Evolutionary conservation across 2,329 filamentous ascomycete genomes (phyloP).

Genomic region (Neopestalotiopsis clavispora): DNA sequence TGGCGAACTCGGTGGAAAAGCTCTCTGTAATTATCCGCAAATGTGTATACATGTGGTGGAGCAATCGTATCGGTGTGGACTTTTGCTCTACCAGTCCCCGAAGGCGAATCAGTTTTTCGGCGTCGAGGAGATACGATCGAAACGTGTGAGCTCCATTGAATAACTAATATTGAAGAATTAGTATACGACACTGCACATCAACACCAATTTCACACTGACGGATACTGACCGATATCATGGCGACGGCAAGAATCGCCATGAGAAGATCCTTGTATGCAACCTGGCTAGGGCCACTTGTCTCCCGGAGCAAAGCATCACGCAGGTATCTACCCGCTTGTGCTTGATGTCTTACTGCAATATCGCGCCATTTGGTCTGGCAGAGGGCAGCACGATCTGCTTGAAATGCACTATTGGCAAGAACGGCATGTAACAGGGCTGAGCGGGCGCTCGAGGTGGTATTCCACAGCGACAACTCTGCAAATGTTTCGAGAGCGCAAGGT

Average conservation of each 20-base stretch:
- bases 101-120: slow-evolving; percentile 47
- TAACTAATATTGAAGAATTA: slow-evolving; percentile 7
- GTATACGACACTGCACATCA: neutral
- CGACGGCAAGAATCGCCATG: slow-evolving; percentile 45
- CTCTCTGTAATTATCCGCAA: slow-evolving; percentile 52
- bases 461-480: slow-evolving; percentile 47
- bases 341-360: slow-evolving; percentile 35
- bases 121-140: slow-evolving; percentile 40
- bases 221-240: slow-evolving; percentile 26
- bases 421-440: slow-evolving; percentile 42
- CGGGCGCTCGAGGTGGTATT: slow-evolving; percentile 43
- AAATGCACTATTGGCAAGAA: slow-evolving; percentile 48
- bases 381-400: slow-evolving; percentile 25
- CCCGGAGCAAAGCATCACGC: slow-evolving; percentile 38
- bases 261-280: slow-evolving; percentile 49
- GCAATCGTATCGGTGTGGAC: slow-evolving; percentile 45
- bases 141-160: slow-evolving; percentile 21
- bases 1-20: slow-evolving; percentile 23
- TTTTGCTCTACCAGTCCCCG: slow-evolving; percentile 43
- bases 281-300: slow-evolving; percentile 36
- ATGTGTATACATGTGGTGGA: slow-evolving; percentile 53
- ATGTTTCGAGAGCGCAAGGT: slow-evolving; percentile 44
- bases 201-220: neutral
- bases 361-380: slow-evolving; percentile 31
- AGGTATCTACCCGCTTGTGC: slow-evolving; percentile 36